Evolutionary conservation across 257 asterid species (phyloP).

Genomic region (Plectranthus barbatus): DNA sequence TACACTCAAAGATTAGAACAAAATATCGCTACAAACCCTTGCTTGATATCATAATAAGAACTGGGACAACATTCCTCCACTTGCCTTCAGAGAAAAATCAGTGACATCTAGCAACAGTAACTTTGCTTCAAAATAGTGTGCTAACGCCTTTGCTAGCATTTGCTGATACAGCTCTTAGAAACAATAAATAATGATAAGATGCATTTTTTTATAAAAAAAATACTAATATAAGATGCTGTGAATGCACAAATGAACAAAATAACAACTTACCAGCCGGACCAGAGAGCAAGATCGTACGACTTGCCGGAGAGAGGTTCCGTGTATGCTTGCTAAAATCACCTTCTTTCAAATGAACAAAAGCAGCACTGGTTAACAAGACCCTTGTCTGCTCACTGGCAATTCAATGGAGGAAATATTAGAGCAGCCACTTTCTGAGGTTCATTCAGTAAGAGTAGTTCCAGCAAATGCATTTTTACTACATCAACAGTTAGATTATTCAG

Average conservation of each 20-base stretch:
- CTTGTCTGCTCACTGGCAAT: constrained; percentile 67
- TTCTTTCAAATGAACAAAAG: constrained; percentile 64
- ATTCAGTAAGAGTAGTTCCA: neutral
- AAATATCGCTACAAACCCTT: neutral
- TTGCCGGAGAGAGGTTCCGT: constrained; percentile 79
- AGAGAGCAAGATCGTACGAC: constrained; percentile 78
- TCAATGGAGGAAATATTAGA: constrained; percentile 11
- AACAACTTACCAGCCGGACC: constrained; percentile 73
- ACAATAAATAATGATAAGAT: too few relatives aligned
- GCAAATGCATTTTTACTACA: neutral
- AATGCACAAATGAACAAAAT: neutral
- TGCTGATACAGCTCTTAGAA: constrained; percentile 66
- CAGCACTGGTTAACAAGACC: constrained; percentile 73
- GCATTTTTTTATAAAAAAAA: neutral
- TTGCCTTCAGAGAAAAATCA: constrained; percentile 73
- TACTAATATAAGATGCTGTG: neutral
- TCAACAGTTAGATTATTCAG: neutral
- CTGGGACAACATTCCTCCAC: neutral
- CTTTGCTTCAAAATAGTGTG: constrained; percentile 74
- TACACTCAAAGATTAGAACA: constrained; percentile 7
- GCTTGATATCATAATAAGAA: neutral
- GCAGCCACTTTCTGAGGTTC: neutral
- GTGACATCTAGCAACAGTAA: constrained; percentile 61
- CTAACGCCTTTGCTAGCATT: constrained; percentile 80
- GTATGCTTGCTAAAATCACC: constrained; percentile 55